phyloP scores from a whole-genome alignment of 2,329 filamentous ascomycete genomes.

The Talaromyces islandicus region DNA sequence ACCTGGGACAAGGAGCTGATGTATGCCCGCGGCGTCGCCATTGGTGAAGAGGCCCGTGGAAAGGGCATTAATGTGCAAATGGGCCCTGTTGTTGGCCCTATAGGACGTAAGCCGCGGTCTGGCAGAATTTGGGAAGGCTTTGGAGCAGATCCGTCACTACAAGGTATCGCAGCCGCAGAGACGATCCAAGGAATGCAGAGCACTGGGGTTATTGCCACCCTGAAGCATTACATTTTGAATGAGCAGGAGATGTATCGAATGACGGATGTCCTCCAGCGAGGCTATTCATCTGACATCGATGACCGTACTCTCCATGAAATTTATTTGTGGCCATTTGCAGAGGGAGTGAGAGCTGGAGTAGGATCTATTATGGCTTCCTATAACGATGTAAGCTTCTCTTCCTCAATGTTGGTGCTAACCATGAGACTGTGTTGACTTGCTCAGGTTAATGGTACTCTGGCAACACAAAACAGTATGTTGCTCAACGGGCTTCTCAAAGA shows the following conservation, averaged over 20 bases:
- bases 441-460: conserved; percentile 60
- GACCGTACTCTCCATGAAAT: conserved; percentile 44
- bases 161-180: conserved; percentile 46
- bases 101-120: conserved; percentile 66
- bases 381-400: conserved; percentile 28
- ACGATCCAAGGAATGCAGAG: conserved; percentile 54
- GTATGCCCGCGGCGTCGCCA: conserved; percentile 59
- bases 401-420: background rate
- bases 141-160: conserved; percentile 62
- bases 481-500: conserved; percentile 67
- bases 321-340: conserved; percentile 47
- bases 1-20: conserved; percentile 70
- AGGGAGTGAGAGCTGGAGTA: conserved; percentile 42
- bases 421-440: background rate
- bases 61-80: conserved; percentile 69
- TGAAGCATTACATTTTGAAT: conserved; percentile 54
- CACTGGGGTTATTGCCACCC: conserved; percentile 50
- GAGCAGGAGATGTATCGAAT: conserved; percentile 43
- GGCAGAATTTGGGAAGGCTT: conserved; percentile 74
- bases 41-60: conserved; percentile 65
- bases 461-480: conserved; percentile 62
- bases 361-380: conserved; percentile 42
- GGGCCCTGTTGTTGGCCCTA: conserved; percentile 63
- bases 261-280: conserved; percentile 37
- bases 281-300: conserved; percentile 46